phyloP scores from a whole-genome alignment of 225 moss, liverwort and hornwort genomes.

The Lunularia cruciata region DNA sequence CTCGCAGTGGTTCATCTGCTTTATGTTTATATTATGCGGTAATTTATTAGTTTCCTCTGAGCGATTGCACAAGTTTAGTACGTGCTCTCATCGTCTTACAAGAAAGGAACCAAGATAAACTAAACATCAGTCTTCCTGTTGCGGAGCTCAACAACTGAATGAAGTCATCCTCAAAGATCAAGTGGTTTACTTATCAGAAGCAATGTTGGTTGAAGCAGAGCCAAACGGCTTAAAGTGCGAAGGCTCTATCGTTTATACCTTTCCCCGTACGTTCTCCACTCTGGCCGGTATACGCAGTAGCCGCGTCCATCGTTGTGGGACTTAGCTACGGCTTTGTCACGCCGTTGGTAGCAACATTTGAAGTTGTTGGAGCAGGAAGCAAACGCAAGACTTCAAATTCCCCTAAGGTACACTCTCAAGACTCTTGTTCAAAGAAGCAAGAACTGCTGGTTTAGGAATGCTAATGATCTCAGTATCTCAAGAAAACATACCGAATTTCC shows the following conservation, averaged over 20 bases:
- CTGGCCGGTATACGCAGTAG: constrained; percentile 57
- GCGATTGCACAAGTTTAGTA: no score
- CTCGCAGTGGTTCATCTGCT: background rate
- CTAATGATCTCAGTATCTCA: no score
- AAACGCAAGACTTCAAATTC: constrained; percentile 53
- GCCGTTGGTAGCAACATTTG: constrained; percentile 76
- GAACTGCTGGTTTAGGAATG: no score
- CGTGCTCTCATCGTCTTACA: no score
- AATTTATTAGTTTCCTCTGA: background rate
- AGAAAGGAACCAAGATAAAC: no score
- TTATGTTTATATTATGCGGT: no score
- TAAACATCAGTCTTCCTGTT: background rate
- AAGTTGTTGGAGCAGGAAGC: constrained; percentile 56
- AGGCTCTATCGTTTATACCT: constrained; percentile 52
- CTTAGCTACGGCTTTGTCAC: constrained; percentile 76
- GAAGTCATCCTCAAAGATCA: no score
- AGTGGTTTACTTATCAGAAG: background rate
- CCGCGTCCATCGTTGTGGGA: constrained; percentile 63
- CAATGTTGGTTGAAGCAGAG: constrained; percentile 41
- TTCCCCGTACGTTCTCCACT: constrained; percentile 61
- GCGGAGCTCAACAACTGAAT: no score
- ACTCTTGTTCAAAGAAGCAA: no score
- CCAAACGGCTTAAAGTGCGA: constrained; percentile 66
- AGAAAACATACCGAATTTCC: no score
- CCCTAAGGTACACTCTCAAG: constrained; percentile 50